Base-by-base conservation (phyloP, 345 rosid species). In the Eucalyptus curtisii region DNA sequence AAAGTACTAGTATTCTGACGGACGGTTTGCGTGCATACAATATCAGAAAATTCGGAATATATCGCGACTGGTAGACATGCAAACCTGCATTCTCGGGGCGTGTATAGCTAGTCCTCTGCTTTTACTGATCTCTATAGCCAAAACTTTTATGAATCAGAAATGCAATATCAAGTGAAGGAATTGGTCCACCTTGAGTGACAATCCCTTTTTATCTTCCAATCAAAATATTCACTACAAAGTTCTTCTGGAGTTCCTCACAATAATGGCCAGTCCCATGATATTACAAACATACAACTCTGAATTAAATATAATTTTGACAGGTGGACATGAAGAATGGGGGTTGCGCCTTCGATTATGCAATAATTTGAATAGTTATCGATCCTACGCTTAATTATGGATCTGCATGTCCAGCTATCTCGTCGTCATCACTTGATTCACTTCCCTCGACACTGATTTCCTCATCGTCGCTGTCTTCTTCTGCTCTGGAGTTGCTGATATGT, bases 331-430 rank as follows among this genome's bases (percentile, higher is more conserved):
- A 76, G 47, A 76, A 37, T 76, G 45, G 82, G 45, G 45, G 45
- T 71, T 37, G 81, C 25, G 45, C 82, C 82, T 71, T 76, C 47
- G 11, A 37, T 20, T 50, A 47, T 16, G 64, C 45, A 49, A 55
- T 86, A 50, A 55, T 50, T 42, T n/a, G 61, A 49, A 20, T 33
- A 86, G 47, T 27, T 50, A 14, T 85, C 61, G 31, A 48, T 40
- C 24, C 37, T 61, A 44, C 84, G 30, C 22, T 22, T 85, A 61
- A 57, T 89, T 89, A 95, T 20, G 95, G 95, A 86, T 94, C 96
- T 57, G 90, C 96, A 90, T 91, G 94, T 68, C 97, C 95, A 4
- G 94, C 94, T 86, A 94, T 92, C 55, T 95, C 97, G 52, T 95
- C 93, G 79, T 95, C 94, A 10, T 93, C 96, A 40, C 95, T 92